Base-by-base conservation (phyloP, 208 protist genomes). In the Sergeia podlipaevii region DNA sequence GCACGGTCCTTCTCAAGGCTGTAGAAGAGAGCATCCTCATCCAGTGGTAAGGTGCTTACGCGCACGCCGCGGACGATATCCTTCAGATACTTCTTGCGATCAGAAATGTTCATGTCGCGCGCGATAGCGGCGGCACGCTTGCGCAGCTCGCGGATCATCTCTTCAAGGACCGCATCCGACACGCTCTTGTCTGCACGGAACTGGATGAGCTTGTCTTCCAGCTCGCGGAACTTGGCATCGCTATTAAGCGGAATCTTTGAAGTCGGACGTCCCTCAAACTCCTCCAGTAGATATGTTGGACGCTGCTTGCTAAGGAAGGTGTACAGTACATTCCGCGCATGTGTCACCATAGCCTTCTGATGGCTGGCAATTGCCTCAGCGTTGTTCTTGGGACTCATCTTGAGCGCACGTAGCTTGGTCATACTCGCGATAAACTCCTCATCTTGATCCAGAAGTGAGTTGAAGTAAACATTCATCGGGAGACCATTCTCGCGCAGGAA, bases 401-500 rank as follows among this genome's bases (percentile, higher is more conserved):
- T 39, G 30, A 84, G 44, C 13, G 34, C 57, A 23, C 83, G 70
- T 5, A 86, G 60, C 28, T 70, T 51, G 37, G 66, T 50, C 13
- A 75, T 74, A 17, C 70, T 54, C 2, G 15, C 46, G 20, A 44
- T 54, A 45, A 86, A 86, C 15, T 23, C 28, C 1, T 27, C 26
- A 43, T 90, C 82, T 0, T 47, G 51, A 49, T 79, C 63, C 15
- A 66, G 72, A 36, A 74, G 59, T 26, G 53, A 24, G 18, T 54
- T 39, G 7, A 68, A 43, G 18, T 48, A 63, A 33, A 70, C 50
- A 17, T 43, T 41, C 38, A 88, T 45, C 23, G 76, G 65, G 5
- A 91, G 72, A 15, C 84, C 84, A 37, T 85, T 45, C 30, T 47
- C 23, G 11, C 78, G 46, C 10, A 90, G 61, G 49, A 74, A 90